A percentile compares a stretch with the other conserved stretches of the same genome.
Conservation (phyloP, 208 protist genomes). For the Crithidia acanthocephali region DNA sequence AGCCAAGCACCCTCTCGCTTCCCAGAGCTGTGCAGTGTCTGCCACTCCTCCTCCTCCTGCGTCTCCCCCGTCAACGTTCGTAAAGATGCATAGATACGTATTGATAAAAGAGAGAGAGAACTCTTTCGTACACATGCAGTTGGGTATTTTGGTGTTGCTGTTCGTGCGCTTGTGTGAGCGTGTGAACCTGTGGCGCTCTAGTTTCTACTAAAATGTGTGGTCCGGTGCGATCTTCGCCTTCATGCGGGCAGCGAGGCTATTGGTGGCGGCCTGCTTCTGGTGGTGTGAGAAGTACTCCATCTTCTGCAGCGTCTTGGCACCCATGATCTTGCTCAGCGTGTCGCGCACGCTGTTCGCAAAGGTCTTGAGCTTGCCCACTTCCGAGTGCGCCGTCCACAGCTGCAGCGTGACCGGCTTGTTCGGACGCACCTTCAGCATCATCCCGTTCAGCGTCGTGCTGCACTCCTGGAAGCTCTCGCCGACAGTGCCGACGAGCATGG, state of each 20-base stretch:
- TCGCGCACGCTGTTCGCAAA: constrained; percentile 70
- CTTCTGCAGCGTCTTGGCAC: constrained; percentile 78
- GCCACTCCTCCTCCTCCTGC: no score
- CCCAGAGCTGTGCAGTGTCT: no score
- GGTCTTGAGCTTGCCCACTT: constrained; percentile 64
- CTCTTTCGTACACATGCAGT: no score
- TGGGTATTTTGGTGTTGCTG: no score
- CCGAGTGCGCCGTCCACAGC: constrained; percentile 79
- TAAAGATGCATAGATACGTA: no score
- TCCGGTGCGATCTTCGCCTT: constrained; percentile 45
- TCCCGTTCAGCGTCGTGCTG: constrained; percentile 73
- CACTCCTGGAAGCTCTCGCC: constrained; percentile 79
- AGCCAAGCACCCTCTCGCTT: no score
- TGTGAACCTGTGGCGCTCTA: background rate
- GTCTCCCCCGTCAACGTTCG: no score
- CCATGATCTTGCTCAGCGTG: constrained; percentile 69
- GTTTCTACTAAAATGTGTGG: constrained; percentile 31
- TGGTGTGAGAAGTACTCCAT: constrained; percentile 87
- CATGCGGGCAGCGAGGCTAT: constrained; percentile 72
- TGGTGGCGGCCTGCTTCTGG: constrained; percentile 54
- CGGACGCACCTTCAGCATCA: constrained; percentile 85
- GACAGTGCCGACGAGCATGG: constrained; percentile 66
- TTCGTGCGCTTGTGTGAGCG: background rate
- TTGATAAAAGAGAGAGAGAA: no score
- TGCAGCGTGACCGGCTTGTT: constrained; percentile 82